Evolutionary conservation across 2,329 filamentous ascomycete genomes (phyloP), one percentile per base, ranked within the genome.

Genomic region (Fusarium verticillioides): DNA sequence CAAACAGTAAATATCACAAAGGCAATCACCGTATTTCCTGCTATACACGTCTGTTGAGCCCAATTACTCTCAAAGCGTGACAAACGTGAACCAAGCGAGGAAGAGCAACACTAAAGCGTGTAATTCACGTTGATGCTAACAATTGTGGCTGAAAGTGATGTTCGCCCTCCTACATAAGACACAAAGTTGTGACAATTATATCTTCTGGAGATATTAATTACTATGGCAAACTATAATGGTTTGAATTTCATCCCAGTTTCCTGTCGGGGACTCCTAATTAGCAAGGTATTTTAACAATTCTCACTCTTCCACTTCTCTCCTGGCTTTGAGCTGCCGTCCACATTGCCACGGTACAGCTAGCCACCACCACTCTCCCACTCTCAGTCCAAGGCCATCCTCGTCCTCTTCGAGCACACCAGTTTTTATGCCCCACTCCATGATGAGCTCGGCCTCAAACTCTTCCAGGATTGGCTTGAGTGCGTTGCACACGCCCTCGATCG

Each of bases 331-430:
- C 23, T 66, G 71, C 4, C 68, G 60, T 46, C 69, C 68, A 59
- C 63, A 72, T 54, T 79, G 78, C 78, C 78, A 81, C 1, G 81
- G 80, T 2, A 88, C 84, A 28, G 87, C 85, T 58, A 91, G 79
- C 89, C 91, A 93, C 91, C 91, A 93, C 91, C 90, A 92, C 79
- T 92, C 90, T 30, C 83, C 83, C 7, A 88, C 86, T 10, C 81
- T 85, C 58, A 84, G 85, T 1, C 83, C 86, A 56, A 81, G 78
- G 52, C 81, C 82, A 52, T 76, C 77, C 23, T 84, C 79, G 40
- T 85, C 81, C 58, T 82, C 80, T 63, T 82, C 81, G 13, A 91
- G 77, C 3, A 92, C 76, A 0, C 89, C 90, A 5, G 87, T 83
- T 28, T 82, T 73, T 67, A 84, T 83, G 8, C 88, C 87, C 92